Conservation (phyloP, 1,284 basidiomycete species). For the Trichosporon sp. region DNA sequence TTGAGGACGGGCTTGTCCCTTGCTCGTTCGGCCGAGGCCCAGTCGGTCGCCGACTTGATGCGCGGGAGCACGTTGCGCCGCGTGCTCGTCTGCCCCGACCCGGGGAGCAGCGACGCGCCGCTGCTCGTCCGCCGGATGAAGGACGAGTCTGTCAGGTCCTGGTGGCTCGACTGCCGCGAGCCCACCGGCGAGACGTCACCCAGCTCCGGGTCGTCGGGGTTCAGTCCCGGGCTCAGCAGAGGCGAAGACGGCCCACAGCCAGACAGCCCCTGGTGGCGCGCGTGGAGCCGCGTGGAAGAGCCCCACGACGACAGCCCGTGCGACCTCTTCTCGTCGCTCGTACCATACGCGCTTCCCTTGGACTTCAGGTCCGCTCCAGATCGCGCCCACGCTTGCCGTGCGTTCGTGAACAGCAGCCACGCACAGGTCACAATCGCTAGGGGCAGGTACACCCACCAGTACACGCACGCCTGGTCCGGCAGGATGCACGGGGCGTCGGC, state of each 20-base stretch:
- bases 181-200: background rate
- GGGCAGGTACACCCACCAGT: slow-evolving; percentile 59
- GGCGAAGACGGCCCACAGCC: slow-evolving; percentile 18
- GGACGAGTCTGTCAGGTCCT: slow-evolving; percentile 4
- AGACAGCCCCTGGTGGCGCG: slow-evolving; percentile 8
- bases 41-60: slow-evolving; percentile 35
- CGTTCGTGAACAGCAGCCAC: slow-evolving; percentile 45
- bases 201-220: background rate
- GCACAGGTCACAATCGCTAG: slow-evolving; percentile 52
- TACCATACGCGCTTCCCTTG: background rate
- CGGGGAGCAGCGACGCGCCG: background rate
- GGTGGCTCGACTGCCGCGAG: slow-evolving; percentile 36
- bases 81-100: slow-evolving; percentile 11
- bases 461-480: slow-evolving; percentile 64
- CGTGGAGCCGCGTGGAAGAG: slow-evolving; percentile 33
- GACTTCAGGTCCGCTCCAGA: slow-evolving; percentile 1
- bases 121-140: background rate
- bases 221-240: slow-evolving; percentile 12
- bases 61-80: slow-evolving; percentile 32
- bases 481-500: slow-evolving; percentile 62
- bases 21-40: slow-evolving; percentile 38
- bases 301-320: slow-evolving; percentile 37
- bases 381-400: slow-evolving; percentile 34
- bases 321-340: slow-evolving; percentile 22
- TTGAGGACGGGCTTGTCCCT: slow-evolving; percentile 41